These are phyloP conservation scores for Talaromyces sp. DNA, from an alignment of 2,329 filamentous ascomycete species.

Conservation along the genomic window DNA sequence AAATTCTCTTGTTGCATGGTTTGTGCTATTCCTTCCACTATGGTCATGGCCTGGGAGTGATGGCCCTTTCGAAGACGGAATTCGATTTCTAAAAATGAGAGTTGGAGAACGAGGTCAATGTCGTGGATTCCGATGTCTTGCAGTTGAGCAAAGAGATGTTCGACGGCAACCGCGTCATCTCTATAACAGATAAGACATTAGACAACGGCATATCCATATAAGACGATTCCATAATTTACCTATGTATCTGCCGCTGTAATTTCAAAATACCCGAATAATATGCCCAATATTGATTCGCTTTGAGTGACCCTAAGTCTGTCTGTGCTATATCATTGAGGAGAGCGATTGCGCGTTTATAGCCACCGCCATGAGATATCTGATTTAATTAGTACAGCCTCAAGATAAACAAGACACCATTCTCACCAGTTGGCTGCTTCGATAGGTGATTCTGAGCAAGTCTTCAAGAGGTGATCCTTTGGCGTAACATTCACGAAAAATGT, in stretches of 20 bases:
- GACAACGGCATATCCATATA: neutral
- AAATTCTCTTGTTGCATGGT: conserved; percentile 51
- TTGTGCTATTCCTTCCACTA: conserved; percentile 50
- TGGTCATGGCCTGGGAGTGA: conserved; percentile 49
- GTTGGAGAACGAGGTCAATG: conserved; percentile 55
- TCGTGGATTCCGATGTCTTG: conserved; percentile 50
- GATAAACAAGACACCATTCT: conserved; percentile 10
- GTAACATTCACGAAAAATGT: conserved; percentile 73
- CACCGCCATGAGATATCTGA: conserved; percentile 60
- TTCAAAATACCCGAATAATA: conserved; percentile 42
- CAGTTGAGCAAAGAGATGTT: conserved; percentile 54
- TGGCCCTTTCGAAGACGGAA: conserved; percentile 51
- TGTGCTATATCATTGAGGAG: conserved; percentile 57
- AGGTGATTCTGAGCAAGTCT: conserved; percentile 70
- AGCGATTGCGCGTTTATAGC: conserved; percentile 62
- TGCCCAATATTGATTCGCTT: conserved; percentile 59
- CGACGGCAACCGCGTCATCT: conserved; percentile 53
- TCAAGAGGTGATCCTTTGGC: conserved; percentile 61
- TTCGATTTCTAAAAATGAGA: conserved; percentile 57
- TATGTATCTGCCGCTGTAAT: conserved; percentile 38
- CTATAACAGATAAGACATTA: conserved; percentile 29
- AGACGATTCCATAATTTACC: conserved; percentile 23
- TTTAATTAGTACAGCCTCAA: neutral
- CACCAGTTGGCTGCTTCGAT: conserved; percentile 62
- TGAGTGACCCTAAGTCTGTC: conserved; percentile 65